Base-by-base conservation (phyloP, 2,329 filamentous ascomycete genomes). In the Pseudogymnoascus sp. region DNA sequence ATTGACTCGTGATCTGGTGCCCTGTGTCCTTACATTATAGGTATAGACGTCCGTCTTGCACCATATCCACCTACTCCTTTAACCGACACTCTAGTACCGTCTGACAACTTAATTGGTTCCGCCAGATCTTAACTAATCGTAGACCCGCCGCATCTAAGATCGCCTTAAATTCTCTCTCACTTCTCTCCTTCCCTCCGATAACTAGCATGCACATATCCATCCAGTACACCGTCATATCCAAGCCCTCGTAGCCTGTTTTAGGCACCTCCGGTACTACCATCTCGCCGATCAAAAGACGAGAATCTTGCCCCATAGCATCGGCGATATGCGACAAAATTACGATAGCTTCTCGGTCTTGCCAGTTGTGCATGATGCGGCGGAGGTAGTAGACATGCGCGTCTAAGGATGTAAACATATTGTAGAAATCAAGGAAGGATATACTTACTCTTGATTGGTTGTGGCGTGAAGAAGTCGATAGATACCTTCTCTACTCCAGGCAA, bases 351-450 rank as follows among this genome's bases (percentile, higher is more conserved):
- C 55, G 59, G 35, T 68, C 64, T 62, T 67, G 64, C 62, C 65
- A 69, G 35, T 69, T 68, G 33, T 69, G 67, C 59, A 68, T 61
- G 8, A 66, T 67, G 15, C 67, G 64, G 10, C 68, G 66, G 18
- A 69, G 64, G 52, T 68, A 69, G 39, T 69, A 69, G 8, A 67
- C 61, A n/a, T 69, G 64, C 10, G 68, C 68, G 40, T 65, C 65
- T 67, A 18, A 5, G 9, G 29, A 33, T 15, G n/a, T 18, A 31
- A 27, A 5, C 10, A 39, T 64, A 18, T 18, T 33, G 33, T 9
- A 27, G 5, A 15, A 13, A 39, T 27, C n/a, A n/a, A 31, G 33
- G 9, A 10, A 39, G 33, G 61, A 27, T 13, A 48, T 3, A 59
- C 1, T 21, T 35, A 58, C 58, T 40, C 25, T 59, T 36, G 37